A percentile compares a stretch with the other conserved stretches of the same genome.
Conservation (phyloP, 176 grass and related monocot genomes). For the Cocos nucifera region DNA sequence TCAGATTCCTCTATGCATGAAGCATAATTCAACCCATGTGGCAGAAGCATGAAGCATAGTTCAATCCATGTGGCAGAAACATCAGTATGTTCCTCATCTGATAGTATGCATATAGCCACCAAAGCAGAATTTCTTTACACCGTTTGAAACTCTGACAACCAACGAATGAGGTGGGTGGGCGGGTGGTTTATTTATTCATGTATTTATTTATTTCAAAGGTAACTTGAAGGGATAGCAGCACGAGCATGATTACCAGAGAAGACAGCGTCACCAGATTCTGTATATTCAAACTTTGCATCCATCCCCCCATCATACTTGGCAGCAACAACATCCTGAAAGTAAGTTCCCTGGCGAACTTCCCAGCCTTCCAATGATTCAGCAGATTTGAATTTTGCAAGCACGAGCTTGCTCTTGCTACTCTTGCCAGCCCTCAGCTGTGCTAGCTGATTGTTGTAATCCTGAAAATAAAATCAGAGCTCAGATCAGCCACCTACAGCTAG, state of each 20-base stretch:
- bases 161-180: no score
- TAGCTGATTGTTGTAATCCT: conserved; percentile 95
- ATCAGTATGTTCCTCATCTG: no score
- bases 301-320: conserved; percentile 69
- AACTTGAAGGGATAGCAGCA: no score
- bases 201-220: no score
- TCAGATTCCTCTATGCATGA: no score
- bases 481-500: neutral
- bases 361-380: conserved; percentile 58
- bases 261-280: conserved; percentile 47
- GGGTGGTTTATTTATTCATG: no score
- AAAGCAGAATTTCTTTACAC: no score
- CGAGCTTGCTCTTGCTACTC: conserved; percentile 98
- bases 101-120: no score
- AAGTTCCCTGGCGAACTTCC: conserved; percentile 72
- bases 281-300: conserved; percentile 75
- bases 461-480: conserved; percentile 10
- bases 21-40: no score
- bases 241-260: conserved; percentile 47
- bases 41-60: no score
- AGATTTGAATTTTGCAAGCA: conserved; percentile 91
- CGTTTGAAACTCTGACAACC: no score
- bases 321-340: conserved; percentile 52
- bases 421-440: conserved; percentile 92
- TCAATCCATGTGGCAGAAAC: no score